phyloP scores from a whole-genome alignment of 176 grass and related monocot genomes.

The Saccharum spontaneum region DNA sequence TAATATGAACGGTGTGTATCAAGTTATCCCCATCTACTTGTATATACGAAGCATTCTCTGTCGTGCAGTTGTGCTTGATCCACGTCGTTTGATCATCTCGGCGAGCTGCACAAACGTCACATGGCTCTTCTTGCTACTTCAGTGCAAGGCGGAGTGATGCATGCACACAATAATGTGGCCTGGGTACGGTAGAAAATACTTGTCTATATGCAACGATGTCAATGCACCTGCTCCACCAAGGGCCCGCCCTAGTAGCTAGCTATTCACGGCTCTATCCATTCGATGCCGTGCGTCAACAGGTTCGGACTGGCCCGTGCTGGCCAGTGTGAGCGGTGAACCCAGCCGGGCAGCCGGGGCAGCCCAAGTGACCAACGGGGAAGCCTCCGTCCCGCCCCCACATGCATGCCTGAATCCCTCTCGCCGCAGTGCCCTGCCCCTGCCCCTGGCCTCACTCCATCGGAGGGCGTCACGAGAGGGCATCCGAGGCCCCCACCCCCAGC shows the following conservation, averaged over 20 bases:
- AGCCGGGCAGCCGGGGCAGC: no score
- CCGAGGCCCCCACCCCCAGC: not conserved
- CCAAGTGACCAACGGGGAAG: slow-evolving; percentile 22
- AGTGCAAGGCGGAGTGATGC: not conserved
- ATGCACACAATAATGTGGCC: not conserved
- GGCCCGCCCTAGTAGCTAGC: slow-evolving; percentile 9
- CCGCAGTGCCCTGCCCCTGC: not conserved
- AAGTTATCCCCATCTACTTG: no score
- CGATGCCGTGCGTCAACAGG: not conserved
- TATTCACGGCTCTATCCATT: not conserved
- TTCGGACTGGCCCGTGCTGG: not conserved
- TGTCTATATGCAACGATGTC: not conserved
- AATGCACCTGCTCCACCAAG: slow-evolving; percentile 13
- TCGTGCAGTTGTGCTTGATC: not conserved
- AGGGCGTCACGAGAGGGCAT: not conserved
- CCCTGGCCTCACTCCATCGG: not conserved
- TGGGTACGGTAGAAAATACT: not conserved
- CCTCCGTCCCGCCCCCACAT: not conserved
- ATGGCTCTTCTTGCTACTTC: not conserved
- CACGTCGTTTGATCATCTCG: not conserved
- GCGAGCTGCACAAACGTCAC: not conserved
- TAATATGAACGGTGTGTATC: no score
- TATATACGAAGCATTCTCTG: no score
- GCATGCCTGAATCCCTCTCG: not conserved
- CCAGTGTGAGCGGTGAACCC: not conserved